Conservation (phyloP, 164 flowering plant species). For the Vitis riparia region DNA sequence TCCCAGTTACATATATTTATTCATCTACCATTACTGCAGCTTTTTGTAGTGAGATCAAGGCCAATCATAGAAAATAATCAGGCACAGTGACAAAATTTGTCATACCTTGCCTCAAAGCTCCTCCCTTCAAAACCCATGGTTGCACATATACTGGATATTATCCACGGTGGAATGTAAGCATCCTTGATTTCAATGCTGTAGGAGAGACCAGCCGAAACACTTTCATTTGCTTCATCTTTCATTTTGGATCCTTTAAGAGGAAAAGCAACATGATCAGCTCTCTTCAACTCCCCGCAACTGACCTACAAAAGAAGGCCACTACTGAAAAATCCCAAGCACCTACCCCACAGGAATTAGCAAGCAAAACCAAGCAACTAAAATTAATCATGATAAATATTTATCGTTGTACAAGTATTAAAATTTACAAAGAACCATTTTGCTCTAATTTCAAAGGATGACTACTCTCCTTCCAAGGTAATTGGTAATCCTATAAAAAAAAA, state of each 20-base stretch:
- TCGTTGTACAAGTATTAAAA: no score
- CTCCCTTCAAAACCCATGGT: conserved; percentile 51
- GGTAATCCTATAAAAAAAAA: not conserved
- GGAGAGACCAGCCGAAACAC: conserved; percentile 39
- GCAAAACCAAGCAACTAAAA: not conserved
- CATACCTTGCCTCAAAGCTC: conserved; percentile 84
- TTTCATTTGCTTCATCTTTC: conserved; percentile 17
- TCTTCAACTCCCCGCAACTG: conserved; percentile 73
- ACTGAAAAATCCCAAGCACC: not conserved
- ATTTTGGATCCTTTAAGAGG: conserved; percentile 27
- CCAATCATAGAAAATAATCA: not conserved
- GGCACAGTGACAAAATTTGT: not conserved
- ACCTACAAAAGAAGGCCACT: conserved; percentile 44
- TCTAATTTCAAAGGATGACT: not conserved
- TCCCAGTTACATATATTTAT: no score
- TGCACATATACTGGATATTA: no score
- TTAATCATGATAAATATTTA: no score
- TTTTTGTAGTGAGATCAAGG: no score
- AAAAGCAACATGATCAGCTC: conserved; percentile 37
- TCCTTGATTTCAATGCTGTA: conserved; percentile 82
- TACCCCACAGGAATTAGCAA: not conserved
- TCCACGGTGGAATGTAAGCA: conserved; percentile 71
- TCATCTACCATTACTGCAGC: no score
- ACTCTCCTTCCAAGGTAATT: not conserved
- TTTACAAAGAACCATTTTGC: no score